Conservation (phyloP, 768 basidiomycete genomes). For the Rhizopogon vinicolor region DNA sequence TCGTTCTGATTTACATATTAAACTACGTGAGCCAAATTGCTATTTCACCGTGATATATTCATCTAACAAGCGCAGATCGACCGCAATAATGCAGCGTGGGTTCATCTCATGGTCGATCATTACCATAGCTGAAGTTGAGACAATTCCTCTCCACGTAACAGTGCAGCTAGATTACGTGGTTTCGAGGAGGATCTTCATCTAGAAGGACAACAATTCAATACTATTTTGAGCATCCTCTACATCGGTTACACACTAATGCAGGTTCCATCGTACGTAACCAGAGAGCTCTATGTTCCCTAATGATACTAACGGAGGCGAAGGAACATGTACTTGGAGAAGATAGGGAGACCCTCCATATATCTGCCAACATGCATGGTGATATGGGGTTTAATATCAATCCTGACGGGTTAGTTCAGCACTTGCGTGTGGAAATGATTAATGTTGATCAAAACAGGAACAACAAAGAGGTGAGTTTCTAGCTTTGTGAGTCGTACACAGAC, state of each 20-base stretch:
- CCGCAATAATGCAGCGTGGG: slow-evolving; percentile 65
- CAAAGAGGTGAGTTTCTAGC: slow-evolving; percentile 27
- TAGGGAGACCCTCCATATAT: slow-evolving; percentile 67
- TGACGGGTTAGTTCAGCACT: slow-evolving; percentile 39
- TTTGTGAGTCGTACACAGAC: background rate
- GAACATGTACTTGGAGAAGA: slow-evolving; percentile 65
- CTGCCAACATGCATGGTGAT: slow-evolving; percentile 62
- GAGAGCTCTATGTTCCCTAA: background rate
- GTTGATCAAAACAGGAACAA: slow-evolving; percentile 29
- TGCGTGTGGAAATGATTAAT: background rate
- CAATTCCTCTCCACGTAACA: slow-evolving; percentile 17
- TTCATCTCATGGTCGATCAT: background rate
- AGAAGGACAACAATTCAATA: slow-evolving; percentile 58
- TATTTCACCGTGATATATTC: background rate
- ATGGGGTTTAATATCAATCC: slow-evolving; percentile 60
- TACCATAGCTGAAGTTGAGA: background rate
- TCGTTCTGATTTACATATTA: slow-evolving; percentile 30
- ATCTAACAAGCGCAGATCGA: slow-evolving; percentile 43
- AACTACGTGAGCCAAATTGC: slow-evolving; percentile 25
- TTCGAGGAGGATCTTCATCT: slow-evolving; percentile 67
- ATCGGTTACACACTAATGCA: slow-evolving; percentile 79
- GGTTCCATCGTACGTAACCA: slow-evolving; percentile 57
- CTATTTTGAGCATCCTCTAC: slow-evolving; percentile 63
- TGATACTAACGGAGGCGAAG: slow-evolving; percentile 29
- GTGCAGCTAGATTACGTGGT: slow-evolving; percentile 69